phyloP scores from a whole-genome alignment of 2,329 filamentous ascomycete species.

The Raffaelea deltoideospora region DNA sequence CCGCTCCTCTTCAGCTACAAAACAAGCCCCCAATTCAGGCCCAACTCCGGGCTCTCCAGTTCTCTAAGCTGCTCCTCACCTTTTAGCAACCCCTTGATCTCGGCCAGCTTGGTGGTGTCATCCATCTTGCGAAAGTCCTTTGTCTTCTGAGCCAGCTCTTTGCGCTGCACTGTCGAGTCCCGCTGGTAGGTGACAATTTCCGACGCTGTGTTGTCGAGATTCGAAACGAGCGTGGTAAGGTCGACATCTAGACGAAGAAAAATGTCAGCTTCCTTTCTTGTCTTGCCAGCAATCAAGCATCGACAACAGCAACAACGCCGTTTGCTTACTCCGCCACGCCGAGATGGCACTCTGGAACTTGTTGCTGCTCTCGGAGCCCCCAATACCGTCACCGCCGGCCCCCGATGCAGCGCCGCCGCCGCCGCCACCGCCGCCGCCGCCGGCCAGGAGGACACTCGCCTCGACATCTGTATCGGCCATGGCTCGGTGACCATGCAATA shows the following conservation, averaged over 20 bases:
- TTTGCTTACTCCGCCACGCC: conserved; percentile 72
- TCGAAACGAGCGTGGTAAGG: conserved; percentile 66
- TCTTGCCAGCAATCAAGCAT: conserved; percentile 1
- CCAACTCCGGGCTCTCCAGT: no score
- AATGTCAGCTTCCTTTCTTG: background rate
- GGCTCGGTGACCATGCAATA: background rate
- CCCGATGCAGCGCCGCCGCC: no score
- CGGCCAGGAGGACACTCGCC: conserved; percentile 3
- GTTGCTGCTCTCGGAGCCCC: conserved; percentile 48
- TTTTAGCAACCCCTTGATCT: conserved; percentile 83
- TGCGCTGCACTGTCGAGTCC: conserved; percentile 89
- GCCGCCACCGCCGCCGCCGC: conserved; percentile 3
- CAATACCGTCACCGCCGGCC: background rate
- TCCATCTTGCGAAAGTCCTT: conserved; percentile 95
- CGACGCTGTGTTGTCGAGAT: conserved; percentile 82
- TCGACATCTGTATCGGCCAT: conserved; percentile 9
- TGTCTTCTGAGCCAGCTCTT: conserved; percentile 96
- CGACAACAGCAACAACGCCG: conserved; percentile 1
- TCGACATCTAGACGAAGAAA: conserved; percentile 54
- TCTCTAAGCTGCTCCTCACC: conserved; percentile 38
- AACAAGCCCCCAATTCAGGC: no score
- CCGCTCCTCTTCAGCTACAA: no score
- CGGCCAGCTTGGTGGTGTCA: conserved; percentile 68
- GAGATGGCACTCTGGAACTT: conserved; percentile 95
- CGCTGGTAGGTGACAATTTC: conserved; percentile 88